These are phyloP conservation scores for Cladosporium sp. DNA, from an alignment of 2,329 filamentous ascomycete species.

Conservation along the genomic window DNA sequence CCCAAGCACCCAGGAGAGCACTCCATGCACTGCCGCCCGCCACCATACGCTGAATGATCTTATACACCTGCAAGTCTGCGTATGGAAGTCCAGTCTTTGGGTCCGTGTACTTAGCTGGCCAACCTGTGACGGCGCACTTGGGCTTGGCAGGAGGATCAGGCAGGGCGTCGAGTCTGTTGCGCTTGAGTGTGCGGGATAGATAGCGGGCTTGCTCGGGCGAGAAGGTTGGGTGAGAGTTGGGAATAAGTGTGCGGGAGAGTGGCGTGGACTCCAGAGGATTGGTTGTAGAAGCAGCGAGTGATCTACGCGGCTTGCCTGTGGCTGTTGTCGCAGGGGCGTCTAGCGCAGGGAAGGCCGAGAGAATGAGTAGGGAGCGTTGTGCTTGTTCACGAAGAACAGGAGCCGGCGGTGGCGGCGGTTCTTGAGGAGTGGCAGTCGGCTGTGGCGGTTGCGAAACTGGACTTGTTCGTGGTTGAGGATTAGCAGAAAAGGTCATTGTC, in stretches of 20 bases:
- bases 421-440: slow-evolving; percentile 21
- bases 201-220: slow-evolving; percentile 52
- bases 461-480: slow-evolving; percentile 10
- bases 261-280: slow-evolving; percentile 53
- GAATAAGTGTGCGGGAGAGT: slow-evolving; percentile 58
- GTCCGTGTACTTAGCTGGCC: slow-evolving; percentile 80
- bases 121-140: slow-evolving; percentile 70
- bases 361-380: slow-evolving; percentile 35
- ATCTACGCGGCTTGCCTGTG: slow-evolving; percentile 30
- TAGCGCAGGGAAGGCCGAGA: slow-evolving; percentile 37
- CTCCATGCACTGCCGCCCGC: slow-evolving; percentile 82
- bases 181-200: slow-evolving; percentile 43
- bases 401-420: slow-evolving; percentile 20
- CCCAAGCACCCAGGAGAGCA: slow-evolving; percentile 75
- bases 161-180: slow-evolving; percentile 41
- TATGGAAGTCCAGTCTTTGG: slow-evolving; percentile 82
- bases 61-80: slow-evolving; percentile 75
- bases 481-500: slow-evolving; percentile 16
- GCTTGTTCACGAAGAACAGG: slow-evolving; percentile 37
- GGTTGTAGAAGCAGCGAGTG: slow-evolving; percentile 24
- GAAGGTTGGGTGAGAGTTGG: slow-evolving; percentile 50
- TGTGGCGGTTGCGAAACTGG: slow-evolving; percentile 3
- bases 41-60: slow-evolving; percentile 73
- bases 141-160: slow-evolving; percentile 36
- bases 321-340: slow-evolving; percentile 26